Conservation (phyloP, 441 rosid genomes). For the Corymbia calophylla region DNA sequence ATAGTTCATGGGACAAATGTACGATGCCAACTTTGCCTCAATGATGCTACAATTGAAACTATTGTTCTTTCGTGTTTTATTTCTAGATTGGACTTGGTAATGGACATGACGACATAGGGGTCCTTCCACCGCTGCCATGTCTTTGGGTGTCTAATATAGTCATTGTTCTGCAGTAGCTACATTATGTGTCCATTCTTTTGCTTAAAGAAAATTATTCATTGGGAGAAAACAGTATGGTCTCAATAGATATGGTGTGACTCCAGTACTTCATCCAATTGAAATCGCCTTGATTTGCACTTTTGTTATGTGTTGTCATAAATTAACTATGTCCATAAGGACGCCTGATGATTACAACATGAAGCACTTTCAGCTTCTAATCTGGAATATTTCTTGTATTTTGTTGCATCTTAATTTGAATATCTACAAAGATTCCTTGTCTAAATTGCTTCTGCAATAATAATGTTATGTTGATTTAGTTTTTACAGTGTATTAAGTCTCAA, state of each 20-base stretch:
- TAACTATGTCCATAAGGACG: background rate
- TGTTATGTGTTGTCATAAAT: background rate
- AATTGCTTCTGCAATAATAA: background rate
- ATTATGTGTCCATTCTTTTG: background rate
- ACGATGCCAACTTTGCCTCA: slow-evolving; percentile 11
- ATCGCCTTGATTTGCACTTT: background rate
- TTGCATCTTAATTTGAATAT: background rate
- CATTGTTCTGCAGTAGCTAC: background rate
- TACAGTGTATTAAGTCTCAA: background rate
- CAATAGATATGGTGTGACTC: background rate
- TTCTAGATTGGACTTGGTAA: background rate
- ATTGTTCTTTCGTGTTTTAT: background rate
- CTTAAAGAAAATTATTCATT: background rate
- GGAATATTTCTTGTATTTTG: background rate
- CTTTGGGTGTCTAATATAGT: background rate
- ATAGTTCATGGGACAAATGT: slow-evolving; percentile 87
- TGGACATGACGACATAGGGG: background rate
- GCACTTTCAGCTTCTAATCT: background rate
- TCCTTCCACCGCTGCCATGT: background rate
- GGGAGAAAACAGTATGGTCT: background rate
- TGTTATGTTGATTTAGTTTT: background rate
- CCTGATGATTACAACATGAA: background rate
- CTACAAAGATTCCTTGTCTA: background rate
- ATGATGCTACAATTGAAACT: background rate
- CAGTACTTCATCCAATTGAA: background rate